Percentiles rank a stretch among this genome's conserved stretches.
Conservation (phyloP, 2,329 filamentous ascomycete species). For the Apiospora hydei region DNA sequence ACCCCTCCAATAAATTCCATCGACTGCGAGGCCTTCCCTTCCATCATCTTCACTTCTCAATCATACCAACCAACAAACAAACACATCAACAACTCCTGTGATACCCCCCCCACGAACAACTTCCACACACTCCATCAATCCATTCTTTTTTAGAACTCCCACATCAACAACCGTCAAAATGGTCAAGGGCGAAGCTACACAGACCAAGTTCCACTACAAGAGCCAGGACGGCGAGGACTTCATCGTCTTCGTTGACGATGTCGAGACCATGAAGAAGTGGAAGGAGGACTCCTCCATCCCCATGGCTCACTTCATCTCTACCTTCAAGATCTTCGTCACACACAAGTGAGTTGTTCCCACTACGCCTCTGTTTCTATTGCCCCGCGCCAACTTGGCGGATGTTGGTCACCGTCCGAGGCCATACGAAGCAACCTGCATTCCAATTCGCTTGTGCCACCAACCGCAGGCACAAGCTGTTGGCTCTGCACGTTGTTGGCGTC, state of each 20-base stretch:
- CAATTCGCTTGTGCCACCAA: neutral
- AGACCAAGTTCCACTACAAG: slow-evolving; percentile 87
- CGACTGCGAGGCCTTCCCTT: neutral
- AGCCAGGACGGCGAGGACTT: slow-evolving; percentile 62
- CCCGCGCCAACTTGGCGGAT: neutral
- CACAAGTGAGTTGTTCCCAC: slow-evolving; percentile 74
- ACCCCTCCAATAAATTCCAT: slow-evolving; percentile 23
- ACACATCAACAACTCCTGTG: slow-evolving; percentile 7
- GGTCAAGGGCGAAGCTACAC: slow-evolving; percentile 73
- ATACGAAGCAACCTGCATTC: neutral
- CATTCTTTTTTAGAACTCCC: slow-evolving; percentile 27
- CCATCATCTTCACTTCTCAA: slow-evolving; percentile 14
- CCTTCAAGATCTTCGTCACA: slow-evolving; percentile 89
- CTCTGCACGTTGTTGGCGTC: neutral
- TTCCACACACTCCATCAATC: slow-evolving; percentile 26
- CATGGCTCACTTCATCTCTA: slow-evolving; percentile 82
- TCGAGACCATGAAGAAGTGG: slow-evolving; percentile 79
- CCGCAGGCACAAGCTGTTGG: neutral
- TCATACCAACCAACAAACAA: slow-evolving; percentile 13
- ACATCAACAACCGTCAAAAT: slow-evolving; percentile 53
- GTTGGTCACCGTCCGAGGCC: neutral
- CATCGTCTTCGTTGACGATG: slow-evolving; percentile 65
- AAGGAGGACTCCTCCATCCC: slow-evolving; percentile 79
- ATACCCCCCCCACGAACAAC: slow-evolving; percentile 22
- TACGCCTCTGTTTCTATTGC: neutral